These are phyloP conservation scores for Neonectria ditissima DNA, from an alignment of 2,329 filamentous ascomycete species.

Conservation along the genomic window DNA sequence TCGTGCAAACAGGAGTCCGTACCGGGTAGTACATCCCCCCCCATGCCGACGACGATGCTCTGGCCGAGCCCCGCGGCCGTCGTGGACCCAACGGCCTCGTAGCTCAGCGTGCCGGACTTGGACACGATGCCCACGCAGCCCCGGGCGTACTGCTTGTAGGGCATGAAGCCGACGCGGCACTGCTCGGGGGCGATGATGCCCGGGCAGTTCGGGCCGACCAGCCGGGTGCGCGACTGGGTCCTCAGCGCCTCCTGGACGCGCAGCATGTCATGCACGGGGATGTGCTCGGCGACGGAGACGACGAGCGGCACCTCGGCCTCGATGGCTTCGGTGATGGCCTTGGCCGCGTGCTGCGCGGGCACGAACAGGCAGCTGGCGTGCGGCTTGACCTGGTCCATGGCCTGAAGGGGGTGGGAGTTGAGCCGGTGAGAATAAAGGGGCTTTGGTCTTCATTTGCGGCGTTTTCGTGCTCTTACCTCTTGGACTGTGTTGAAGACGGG, in stretches of 20 bases:
- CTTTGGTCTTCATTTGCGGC: not conserved
- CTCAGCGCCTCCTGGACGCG: slow-evolving; percentile 76
- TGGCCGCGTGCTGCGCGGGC: slow-evolving; percentile 73
- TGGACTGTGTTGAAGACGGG: slow-evolving; percentile 52
- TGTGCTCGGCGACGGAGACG: slow-evolving; percentile 83
- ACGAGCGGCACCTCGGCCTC: slow-evolving; percentile 83
- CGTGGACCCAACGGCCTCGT: slow-evolving; percentile 81
- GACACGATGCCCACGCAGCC: slow-evolving; percentile 80
- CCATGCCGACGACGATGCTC: slow-evolving; percentile 81
- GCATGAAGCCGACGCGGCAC: slow-evolving; percentile 63
- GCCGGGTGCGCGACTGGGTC: slow-evolving; percentile 76
- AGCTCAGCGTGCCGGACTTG: slow-evolving; percentile 85
- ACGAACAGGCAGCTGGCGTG: slow-evolving; percentile 82
- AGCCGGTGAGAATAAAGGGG: slow-evolving; percentile 1
- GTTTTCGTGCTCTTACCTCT: slow-evolving; percentile 41
- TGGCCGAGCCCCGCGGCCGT: slow-evolving; percentile 81
- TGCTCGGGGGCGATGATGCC: slow-evolving; percentile 82
- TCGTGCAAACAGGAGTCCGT: not conserved
- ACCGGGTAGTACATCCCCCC: slow-evolving; percentile 79
- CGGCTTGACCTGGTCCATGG: slow-evolving; percentile 56
- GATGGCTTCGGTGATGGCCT: slow-evolving; percentile 79
- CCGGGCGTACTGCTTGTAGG: slow-evolving; percentile 56
- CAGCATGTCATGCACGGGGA: slow-evolving; percentile 82
- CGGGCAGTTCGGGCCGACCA: slow-evolving; percentile 85
- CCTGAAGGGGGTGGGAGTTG: slow-evolving; percentile 46